Evolutionary conservation across 2,329 filamentous ascomycete species (phyloP).

Genomic region (Pseudonectria foliicola): DNA sequence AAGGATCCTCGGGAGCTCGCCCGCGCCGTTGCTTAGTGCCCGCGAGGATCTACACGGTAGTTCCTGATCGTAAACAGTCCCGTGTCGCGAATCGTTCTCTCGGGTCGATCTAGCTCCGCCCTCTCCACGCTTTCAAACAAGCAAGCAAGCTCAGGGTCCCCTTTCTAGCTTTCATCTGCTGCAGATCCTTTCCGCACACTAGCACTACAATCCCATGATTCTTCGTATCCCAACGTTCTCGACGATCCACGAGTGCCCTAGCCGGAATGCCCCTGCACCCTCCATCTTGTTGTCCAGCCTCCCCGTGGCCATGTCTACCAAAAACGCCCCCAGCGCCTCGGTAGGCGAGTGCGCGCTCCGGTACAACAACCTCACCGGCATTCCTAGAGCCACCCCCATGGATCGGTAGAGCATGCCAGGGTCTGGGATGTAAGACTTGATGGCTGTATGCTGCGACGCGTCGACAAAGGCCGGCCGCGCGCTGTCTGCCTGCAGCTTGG

Average conservation of each 20-base stretch:
- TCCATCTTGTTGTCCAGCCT: constrained; percentile 18
- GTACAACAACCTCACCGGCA: constrained; percentile 15
- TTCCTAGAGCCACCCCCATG: constrained; percentile 13
- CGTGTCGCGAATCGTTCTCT: no score
- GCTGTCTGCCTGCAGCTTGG: constrained; percentile 47
- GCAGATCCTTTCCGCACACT: no score
- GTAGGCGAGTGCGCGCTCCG: constrained; percentile 34
- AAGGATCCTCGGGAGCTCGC: no score
- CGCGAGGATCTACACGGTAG: no score
- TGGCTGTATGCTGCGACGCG: constrained; percentile 29
- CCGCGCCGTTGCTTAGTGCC: no score
- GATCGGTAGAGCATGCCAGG: constrained; percentile 13
- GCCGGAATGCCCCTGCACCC: constrained; percentile 23
- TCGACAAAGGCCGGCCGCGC: constrained; percentile 58
- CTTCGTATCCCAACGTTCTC: constrained; percentile 29
- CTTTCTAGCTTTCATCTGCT: no score
- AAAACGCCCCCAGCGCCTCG: constrained; percentile 33
- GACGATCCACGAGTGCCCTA: constrained; percentile 30
- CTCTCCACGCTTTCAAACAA: no score
- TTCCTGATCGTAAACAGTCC: no score
- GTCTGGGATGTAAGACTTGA: constrained; percentile 35
- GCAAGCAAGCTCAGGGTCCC: no score
- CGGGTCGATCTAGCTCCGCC: no score
- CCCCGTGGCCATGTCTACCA: constrained; percentile 41
- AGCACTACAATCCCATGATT: constrained; percentile 23